phyloP scores from a whole-genome alignment of 2,329 filamentous ascomycete species.

The Clonostachys byssicola region DNA sequence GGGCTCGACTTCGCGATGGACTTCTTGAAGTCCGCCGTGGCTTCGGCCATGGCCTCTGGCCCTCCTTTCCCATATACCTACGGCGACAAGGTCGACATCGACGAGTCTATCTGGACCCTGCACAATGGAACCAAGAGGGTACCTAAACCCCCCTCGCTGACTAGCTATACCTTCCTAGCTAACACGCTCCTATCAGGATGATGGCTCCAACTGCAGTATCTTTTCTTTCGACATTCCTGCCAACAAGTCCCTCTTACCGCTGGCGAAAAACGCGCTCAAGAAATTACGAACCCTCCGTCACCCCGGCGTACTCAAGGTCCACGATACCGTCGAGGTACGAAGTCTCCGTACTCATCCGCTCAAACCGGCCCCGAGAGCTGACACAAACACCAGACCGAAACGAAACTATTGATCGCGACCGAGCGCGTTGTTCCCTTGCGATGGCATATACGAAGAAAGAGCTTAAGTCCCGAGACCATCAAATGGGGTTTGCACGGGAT shows the following conservation, averaged over 20 bases:
- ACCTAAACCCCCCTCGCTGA: conserved; percentile 10
- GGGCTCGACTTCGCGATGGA: conserved; percentile 59
- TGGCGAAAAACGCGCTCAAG: conserved; percentile 90
- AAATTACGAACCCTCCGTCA: conserved; percentile 92
- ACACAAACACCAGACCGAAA: conserved; percentile 65
- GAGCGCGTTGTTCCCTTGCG: conserved; percentile 82
- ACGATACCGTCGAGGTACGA: conserved; percentile 85
- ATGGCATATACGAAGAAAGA: conserved; percentile 88
- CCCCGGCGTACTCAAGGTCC: conserved; percentile 87
- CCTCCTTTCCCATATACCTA: conserved; percentile 90
- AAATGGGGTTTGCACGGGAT: conserved; percentile 94
- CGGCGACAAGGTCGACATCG: conserved; percentile 86
- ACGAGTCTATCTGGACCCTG: conserved; percentile 94
- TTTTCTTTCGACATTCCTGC: conserved; percentile 89
- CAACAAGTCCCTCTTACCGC: conserved; percentile 75
- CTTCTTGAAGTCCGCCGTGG: conserved; percentile 95
- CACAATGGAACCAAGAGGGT: conserved; percentile 92
- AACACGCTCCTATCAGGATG: conserved; percentile 57
- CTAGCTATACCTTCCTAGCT: background rate
- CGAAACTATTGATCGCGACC: conserved; percentile 93
- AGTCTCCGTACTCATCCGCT: background rate
- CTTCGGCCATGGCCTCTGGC: conserved; percentile 92
- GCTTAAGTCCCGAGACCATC: conserved; percentile 82
- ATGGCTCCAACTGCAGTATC: conserved; percentile 90
- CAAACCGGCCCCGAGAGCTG: background rate